Conservation (phyloP, 306 rosid species). For the Quercus aquifolioides region DNA sequence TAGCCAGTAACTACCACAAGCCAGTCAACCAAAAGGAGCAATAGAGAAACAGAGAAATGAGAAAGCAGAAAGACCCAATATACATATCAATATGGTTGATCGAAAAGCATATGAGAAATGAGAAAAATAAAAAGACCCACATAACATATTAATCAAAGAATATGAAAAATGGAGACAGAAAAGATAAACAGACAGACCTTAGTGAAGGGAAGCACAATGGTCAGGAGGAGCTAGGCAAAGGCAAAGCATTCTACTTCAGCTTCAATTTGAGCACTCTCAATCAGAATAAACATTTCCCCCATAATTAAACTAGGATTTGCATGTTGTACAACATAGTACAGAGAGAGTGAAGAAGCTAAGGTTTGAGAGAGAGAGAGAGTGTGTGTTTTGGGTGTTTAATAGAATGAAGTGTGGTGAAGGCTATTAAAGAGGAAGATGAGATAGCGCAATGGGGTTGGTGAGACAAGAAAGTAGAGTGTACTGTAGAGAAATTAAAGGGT, state of each 20-base stretch:
- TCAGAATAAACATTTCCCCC: not conserved
- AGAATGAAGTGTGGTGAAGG: too few species aligned
- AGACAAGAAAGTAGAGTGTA: not conserved
- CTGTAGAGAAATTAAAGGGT: not conserved
- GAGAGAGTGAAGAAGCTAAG: too few species aligned
- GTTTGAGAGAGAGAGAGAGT: not conserved
- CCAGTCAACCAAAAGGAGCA: too few species aligned
- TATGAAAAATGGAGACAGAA: not conserved
- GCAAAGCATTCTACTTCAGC: slow-evolving; percentile 9
- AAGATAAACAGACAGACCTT: not conserved
- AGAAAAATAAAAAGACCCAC: not conserved
- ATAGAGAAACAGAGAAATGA: too few species aligned
- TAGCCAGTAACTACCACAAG: too few species aligned
- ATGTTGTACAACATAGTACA: not conserved
- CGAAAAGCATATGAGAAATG: not conserved
- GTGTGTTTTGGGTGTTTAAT: not conserved
- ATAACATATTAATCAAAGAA: not conserved
- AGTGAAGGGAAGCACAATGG: not conserved
- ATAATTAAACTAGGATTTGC: too few species aligned
- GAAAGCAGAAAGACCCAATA: too few species aligned
- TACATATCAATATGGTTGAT: too few species aligned
- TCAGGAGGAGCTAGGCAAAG: not conserved
- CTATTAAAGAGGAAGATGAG: too few species aligned
- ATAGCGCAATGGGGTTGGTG: not conserved
- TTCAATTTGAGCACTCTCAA: not conserved